Conservation (phyloP, 768 basidiomycete species). For the Leccinum olivaceopallidum region DNA sequence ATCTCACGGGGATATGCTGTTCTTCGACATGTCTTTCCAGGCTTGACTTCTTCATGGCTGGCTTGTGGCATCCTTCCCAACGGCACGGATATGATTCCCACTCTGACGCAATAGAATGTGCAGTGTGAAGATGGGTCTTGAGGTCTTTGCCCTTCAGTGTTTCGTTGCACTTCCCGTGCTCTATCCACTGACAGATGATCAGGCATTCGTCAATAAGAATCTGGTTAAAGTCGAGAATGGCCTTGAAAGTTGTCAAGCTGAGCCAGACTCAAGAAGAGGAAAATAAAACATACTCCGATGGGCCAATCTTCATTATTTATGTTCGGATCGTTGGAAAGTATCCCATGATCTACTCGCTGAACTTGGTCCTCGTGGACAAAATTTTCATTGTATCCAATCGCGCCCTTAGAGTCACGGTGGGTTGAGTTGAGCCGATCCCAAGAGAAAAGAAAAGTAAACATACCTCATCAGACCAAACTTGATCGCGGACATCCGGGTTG, state of each 20-base stretch:
- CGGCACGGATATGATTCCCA: no score
- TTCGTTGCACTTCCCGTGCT: slow-evolving; percentile 3
- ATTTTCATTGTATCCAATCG: background rate
- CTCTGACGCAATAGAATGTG: background rate
- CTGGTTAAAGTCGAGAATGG: slow-evolving; percentile 6
- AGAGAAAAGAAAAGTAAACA: background rate
- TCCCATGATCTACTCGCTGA: background rate
- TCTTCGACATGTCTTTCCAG: slow-evolving; percentile 6
- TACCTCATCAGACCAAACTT: background rate
- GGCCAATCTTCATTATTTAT: background rate
- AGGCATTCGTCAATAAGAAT: background rate
- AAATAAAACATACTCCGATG: background rate
- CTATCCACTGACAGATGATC: slow-evolving; percentile 8
- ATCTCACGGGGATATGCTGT: slow-evolving; percentile 11
- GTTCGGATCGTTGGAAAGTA: slow-evolving; percentile 1
- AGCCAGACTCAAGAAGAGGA: background rate
- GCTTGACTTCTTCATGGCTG: no score
- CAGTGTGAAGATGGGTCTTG: slow-evolving; percentile 5
- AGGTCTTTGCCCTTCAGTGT: background rate
- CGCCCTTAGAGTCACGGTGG: background rate
- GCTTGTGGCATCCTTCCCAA: no score
- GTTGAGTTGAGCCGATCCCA: background rate
- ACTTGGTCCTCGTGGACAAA: slow-evolving; percentile 2
- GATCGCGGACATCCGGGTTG: background rate
- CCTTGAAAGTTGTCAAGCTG: background rate